Evolutionary conservation across 306 rosid genomes (phyloP).

Genomic region (Styphnolobium japonicum): DNA sequence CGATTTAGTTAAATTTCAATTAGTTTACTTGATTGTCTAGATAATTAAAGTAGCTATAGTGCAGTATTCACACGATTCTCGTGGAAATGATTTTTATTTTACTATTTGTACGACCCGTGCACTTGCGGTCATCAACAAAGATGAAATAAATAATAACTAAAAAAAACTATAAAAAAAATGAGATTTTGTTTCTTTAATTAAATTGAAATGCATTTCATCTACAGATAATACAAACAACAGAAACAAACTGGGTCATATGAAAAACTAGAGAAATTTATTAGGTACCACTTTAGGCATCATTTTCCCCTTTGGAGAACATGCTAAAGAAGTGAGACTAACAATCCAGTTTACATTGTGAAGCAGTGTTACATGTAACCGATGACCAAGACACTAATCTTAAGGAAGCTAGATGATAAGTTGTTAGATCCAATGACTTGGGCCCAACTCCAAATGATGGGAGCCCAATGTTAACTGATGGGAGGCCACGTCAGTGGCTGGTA

Average conservation of each 20-base stretch:
- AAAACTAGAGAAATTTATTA: background rate
- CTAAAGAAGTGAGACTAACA: background rate
- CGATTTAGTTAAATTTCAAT: no score
- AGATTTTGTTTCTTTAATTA: background rate
- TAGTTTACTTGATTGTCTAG: no score
- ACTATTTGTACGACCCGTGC: no score
- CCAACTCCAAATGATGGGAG: no score
- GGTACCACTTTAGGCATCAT: background rate
- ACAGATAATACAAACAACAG: background rate
- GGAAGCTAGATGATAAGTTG: background rate
- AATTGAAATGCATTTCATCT: conserved; percentile 13
- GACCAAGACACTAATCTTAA: conserved; percentile 2
- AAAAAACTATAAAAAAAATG: background rate
- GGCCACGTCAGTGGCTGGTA: no score
- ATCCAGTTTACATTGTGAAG: background rate
- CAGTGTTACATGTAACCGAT: background rate
- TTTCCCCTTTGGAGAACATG: background rate
- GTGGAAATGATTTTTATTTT: no score
- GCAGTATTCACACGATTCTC: no score
- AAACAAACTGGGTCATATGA: background rate
- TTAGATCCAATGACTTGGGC: no score
- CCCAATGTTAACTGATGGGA: no score
- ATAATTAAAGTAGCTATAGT: no score
- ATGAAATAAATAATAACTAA: background rate
- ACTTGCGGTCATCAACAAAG: no score